Conservation (phyloP, 371 early-diverging fungal species). For the Parasitella parasitica region DNA sequence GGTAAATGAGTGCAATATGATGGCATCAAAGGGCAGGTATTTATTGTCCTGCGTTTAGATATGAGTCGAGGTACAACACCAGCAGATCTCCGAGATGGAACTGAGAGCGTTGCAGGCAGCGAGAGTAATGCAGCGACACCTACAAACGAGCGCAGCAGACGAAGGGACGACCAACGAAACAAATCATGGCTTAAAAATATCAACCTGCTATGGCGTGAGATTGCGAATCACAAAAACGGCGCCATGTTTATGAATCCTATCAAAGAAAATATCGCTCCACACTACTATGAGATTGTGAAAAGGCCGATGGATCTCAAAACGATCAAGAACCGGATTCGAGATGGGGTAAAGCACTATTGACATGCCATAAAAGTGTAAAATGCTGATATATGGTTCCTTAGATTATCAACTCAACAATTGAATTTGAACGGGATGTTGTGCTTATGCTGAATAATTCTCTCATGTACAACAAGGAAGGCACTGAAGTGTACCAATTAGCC, state of each 20-base stretch:
- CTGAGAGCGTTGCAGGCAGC: constrained; percentile 33
- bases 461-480: constrained; percentile 85
- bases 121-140: constrained; percentile 31
- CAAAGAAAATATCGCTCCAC: constrained; percentile 74
- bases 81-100: constrained; percentile 24
- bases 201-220: constrained; percentile 77
- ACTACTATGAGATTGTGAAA: constrained; percentile 76
- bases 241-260: constrained; percentile 83
- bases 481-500: constrained; percentile 84
- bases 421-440: constrained; percentile 88
- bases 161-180: constrained; percentile 32
- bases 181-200: constrained; percentile 72
- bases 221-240: constrained; percentile 85
- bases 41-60: no score
- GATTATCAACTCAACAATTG: constrained; percentile 74
- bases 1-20: no score
- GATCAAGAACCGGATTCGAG: constrained; percentile 82
- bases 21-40: no score
- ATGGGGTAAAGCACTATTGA: constrained; percentile 63
- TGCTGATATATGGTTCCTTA: constrained; percentile 16
- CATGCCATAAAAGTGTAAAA: background rate
- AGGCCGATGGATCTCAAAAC: constrained; percentile 83
- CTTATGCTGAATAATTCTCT: constrained; percentile 84
- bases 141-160: constrained; percentile 1
- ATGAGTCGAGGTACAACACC: constrained; percentile 24